phyloP scores from a whole-genome alignment of 2,329 filamentous ascomycete genomes.

The Clathrospora elynae region DNA sequence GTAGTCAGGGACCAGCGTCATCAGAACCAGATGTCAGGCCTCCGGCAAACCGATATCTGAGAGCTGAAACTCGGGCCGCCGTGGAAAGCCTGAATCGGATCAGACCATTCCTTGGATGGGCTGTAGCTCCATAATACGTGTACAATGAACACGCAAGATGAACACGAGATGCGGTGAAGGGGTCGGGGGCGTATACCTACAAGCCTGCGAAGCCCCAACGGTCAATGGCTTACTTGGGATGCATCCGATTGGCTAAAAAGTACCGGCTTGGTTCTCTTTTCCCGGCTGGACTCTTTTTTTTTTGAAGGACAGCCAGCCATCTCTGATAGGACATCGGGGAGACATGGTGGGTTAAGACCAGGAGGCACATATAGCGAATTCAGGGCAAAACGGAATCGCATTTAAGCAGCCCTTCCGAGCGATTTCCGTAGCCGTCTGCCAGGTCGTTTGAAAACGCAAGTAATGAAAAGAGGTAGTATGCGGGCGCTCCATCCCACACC shows the following conservation, averaged over 20 bases:
- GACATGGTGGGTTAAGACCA: constrained; percentile 3
- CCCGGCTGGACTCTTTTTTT: constrained; percentile 8
- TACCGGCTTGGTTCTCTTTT: constrained; percentile 11
- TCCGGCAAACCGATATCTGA: constrained; percentile 12
- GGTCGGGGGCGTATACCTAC: constrained; percentile 12
- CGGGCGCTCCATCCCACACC: constrained; percentile 1
- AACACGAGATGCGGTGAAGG: constrained; percentile 9
- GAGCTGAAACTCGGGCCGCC: constrained; percentile 4
- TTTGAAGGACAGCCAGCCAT: constrained; percentile 13
- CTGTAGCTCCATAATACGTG: too few relatives aligned
- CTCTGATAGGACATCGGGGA: constrained; percentile 4
- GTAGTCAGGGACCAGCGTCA: constrained; percentile 16
- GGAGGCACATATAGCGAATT: constrained; percentile 5
- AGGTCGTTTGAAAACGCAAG: constrained; percentile 1
- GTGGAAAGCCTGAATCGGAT: constrained; percentile 3
- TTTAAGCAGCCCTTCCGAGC: constrained; percentile 1
- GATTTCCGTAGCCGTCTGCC: constrained; percentile 1
- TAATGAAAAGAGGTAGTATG: constrained; percentile 1
- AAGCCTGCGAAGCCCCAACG: constrained; percentile 11
- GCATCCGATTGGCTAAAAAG: constrained; percentile 10
- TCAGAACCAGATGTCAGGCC: constrained; percentile 7
- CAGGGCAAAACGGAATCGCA: constrained; percentile 8
- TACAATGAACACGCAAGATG: too few relatives aligned
- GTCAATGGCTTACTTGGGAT: constrained; percentile 18
- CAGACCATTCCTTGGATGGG: not conserved